These are phyloP conservation scores for Brachypodium distachyon DNA, from an alignment of 202 grass and related monocot genomes.

Conservation along the genomic window DNA sequence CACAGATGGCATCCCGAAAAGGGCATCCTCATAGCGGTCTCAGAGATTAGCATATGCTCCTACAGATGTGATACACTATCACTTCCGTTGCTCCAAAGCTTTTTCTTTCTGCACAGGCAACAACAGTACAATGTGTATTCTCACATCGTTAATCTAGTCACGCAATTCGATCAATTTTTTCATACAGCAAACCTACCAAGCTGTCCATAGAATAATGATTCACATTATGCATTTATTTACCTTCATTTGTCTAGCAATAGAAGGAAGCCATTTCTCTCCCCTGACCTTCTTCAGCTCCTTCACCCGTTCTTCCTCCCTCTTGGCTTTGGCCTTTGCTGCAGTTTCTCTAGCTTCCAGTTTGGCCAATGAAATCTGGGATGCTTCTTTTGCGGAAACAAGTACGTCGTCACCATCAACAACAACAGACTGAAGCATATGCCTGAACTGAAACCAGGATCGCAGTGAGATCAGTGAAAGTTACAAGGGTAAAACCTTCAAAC, in stretches of 20 bases:
- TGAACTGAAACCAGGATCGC: conserved; percentile 57
- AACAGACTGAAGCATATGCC: conserved; percentile 50
- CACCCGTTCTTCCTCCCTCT: conserved; percentile 85
- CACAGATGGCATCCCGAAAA: background rate
- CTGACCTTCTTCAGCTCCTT: conserved; percentile 62
- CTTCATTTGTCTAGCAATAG: conserved; percentile 72
- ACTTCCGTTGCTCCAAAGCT: background rate
- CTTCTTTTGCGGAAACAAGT: conserved; percentile 55
- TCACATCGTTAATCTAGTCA: background rate
- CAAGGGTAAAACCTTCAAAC: background rate
- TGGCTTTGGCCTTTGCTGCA: conserved; percentile 49
- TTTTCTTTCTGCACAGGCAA: conserved; percentile 32
- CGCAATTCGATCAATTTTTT: background rate
- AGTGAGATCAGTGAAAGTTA: background rate
- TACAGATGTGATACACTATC: background rate
- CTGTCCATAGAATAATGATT: background rate
- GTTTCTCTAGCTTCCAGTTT: conserved; percentile 71
- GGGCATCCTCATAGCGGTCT: background rate
- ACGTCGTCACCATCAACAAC: conserved; percentile 59
- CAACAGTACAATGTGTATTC: background rate
- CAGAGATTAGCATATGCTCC: background rate
- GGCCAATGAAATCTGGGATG: conserved; percentile 53
- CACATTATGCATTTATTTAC: conserved; percentile 8
- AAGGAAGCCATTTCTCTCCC: conserved; percentile 99
- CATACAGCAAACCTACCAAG: background rate